Base-by-base conservation (phyloP, 2,329 filamentous ascomycete species). In the Chrysosphaeria jannelii region DNA sequence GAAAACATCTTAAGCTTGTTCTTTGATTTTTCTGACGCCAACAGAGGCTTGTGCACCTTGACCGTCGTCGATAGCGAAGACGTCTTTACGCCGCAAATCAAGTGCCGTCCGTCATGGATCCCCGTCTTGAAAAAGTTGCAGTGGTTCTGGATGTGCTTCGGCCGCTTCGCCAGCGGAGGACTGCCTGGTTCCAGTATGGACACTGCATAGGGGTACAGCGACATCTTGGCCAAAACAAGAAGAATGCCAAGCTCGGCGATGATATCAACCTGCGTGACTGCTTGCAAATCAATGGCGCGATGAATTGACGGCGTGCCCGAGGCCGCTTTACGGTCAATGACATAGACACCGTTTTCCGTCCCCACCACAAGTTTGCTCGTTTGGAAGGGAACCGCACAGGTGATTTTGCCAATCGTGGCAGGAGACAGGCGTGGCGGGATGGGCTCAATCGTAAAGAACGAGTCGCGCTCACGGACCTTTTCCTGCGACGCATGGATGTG, bases 101-200 rank as follows among this genome's bases (percentile, higher is more conserved):
- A 54, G 40, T 93, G 85, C 30, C 85, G 63, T 16, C 85, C 79
- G 28, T 91, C 57, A 39, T 85, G 93, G 36, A 91, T 88, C 19
- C 85, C 85, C 10, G 78, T 72, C 47, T 88, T 90, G 63, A 97
- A 97, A 50, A 93, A 97, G 44, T 81, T 91, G 44, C 81, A 88
- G 46, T 91, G 79, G 36, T 74, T 89, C 44, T 79, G 71, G 31
- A 97, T 93, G 53, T 91, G 91, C 51, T 85, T 81, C 6, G 78
- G 76, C 20, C 78, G 63, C 43, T 85, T 90, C 10, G 64, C 63
- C 26, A 79, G 51, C 16, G 74, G 59, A 24, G 67, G 68, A 37
- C 93, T 79, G 31, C 70, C 70, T 3, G 70, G 60, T 36, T 90
- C 81, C 27, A 97, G 53, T 9, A 76, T 78, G 30, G 81, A 69